Evolutionary conservation across 2,329 filamentous ascomycete genomes (phyloP), one percentile per base, ranked within the genome.

Genomic region (Ambrosiella beaveri): DNA sequence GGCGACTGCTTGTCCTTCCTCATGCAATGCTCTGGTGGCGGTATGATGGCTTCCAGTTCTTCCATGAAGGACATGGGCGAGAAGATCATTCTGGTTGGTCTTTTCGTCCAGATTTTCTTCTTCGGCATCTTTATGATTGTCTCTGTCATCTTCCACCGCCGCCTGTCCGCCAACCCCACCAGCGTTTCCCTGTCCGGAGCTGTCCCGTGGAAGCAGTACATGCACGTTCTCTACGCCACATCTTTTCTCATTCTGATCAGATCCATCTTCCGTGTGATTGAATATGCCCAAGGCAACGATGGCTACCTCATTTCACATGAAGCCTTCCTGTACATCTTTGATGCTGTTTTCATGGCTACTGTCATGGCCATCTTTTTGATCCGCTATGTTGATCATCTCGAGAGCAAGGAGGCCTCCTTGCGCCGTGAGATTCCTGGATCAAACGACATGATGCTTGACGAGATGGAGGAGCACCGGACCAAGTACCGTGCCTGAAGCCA

Each of bases 1-100:
- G 76, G 77, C 39, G 79, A 82, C 62, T 64, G 80, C 2, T 54
- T 78, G 5, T 75, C 74, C 1, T 76, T 82, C 63, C 38, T 73
- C 2, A 65, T 79, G 2, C 78, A 81, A 64, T 68, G 68, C 12
- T 68, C 67, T 36, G 75, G 75, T 13, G 71, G 67, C 12, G 71
- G 71, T 1, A 62, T 75, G 55, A 59, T 61, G 52, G 44, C 49
- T 3, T 12, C 56, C 36, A 47, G 47, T 11, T 41, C 54, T 9
- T 15, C 52, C 15, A 12, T 17, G 17, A 19, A 19, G 15, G 39
- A 54, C 15, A 39, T 66, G 1, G 75, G 74, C 11, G 67, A 75
- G 61, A 70, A 73, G 13, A 66, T 80, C 55, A 73, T 80, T 12
- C 66, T 81, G 12, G 71, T 63, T 2, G 78, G 78, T 7, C 66